Conservation (phyloP, 1,139 yeast species). For the Candida sp. region DNA sequence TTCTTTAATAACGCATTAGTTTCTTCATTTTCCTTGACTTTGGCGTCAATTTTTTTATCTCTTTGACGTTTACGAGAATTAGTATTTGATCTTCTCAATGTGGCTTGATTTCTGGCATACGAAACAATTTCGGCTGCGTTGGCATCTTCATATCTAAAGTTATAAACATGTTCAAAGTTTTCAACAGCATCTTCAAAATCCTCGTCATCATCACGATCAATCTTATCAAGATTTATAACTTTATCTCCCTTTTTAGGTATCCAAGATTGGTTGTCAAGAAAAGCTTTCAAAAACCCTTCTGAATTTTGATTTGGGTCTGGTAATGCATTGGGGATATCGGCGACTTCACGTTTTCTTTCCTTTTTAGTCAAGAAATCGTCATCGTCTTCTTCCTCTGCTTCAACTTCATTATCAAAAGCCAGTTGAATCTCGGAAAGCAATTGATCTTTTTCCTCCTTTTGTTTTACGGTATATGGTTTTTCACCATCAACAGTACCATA, state of each 20-base stretch:
- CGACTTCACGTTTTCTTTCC: conserved; percentile 14
- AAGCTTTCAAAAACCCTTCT: conserved; percentile 68
- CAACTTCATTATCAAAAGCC: conserved; percentile 52
- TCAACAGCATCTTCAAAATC: conserved; percentile 94
- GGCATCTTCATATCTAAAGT: conserved; percentile 93
- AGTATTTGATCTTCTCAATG: conserved; percentile 77
- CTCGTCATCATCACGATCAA: conserved; percentile 69
- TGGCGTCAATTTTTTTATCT: conserved; percentile 61
- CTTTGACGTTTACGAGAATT: conserved; percentile 80
- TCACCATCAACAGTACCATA: conserved; percentile 53
- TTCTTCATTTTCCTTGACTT: conserved; percentile 48
- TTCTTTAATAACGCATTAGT: conserved; percentile 63
- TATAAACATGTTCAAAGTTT: conserved; percentile 86
- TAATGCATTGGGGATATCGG: conserved; percentile 25
- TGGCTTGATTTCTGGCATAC: conserved; percentile 96
- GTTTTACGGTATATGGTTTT: conserved; percentile 68
- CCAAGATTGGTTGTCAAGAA: conserved; percentile 83
- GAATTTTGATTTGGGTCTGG: conserved; percentile 72
- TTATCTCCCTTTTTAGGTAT: conserved; percentile 63
- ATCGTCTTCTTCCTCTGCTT: conserved; percentile 41
- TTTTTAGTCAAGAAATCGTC: conserved; percentile 54
- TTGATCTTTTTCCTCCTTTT: conserved; percentile 70
- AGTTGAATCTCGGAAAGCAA: conserved; percentile 72
- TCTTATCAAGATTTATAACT: conserved; percentile 51
- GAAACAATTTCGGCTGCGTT: conserved; percentile 87